Base-by-base conservation (phyloP, 2,329 filamentous ascomycete species). In the Monosporascus cannonballus region DNA sequence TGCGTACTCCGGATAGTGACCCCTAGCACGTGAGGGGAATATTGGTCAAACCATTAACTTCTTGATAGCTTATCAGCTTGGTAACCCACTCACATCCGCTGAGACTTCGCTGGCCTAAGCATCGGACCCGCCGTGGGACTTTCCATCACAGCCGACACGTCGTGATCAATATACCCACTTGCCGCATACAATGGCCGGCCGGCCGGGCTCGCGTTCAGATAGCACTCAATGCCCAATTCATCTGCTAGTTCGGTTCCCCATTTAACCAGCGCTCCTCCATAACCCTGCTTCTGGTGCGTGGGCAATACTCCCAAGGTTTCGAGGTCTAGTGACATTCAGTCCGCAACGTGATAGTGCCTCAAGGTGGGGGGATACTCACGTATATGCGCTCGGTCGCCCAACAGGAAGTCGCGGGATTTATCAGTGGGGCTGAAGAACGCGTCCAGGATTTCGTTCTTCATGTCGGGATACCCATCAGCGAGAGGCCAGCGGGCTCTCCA, bases 161-260 rank as follows among this genome's bases (percentile, higher is more conserved):
- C 51, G 17, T 48, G 51, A 22, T 18, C 48, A 3, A 50, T 25
- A 42, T 57, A 60, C 3, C 58, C 58, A 38, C 54, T 44, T n/a
- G 45, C 45, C 44, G 53, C 56, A 24, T 60, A 60, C 3, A 60
- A 47, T 2, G 48, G 39, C 14, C 18, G 47, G 6, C 56, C 58
- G 8, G 20, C 42, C 6, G 34, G 41, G 20, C 54, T 60, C 5
- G 58, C 53, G 14, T 58, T 49, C 2, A 60, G 34, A 27, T 52
- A 57, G 4, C 53, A 54, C 48, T 58, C 54, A 14, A 56, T 15
- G 5, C 56, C 55, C 41, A 54, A n/a, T 22, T 27, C 18, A 20
- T 60, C 58, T 6, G 55, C 56, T 18, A 57, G 45, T 15, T 53
- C 54, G 11, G 24, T 57, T 30, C 58, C 58, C 54, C 54, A 55